Percentiles rank a stretch among this genome's conserved stretches.
Evolutionary conservation across 441 rosid species (phyloP).

Genomic region (Dalechampia spathulata): DNA sequence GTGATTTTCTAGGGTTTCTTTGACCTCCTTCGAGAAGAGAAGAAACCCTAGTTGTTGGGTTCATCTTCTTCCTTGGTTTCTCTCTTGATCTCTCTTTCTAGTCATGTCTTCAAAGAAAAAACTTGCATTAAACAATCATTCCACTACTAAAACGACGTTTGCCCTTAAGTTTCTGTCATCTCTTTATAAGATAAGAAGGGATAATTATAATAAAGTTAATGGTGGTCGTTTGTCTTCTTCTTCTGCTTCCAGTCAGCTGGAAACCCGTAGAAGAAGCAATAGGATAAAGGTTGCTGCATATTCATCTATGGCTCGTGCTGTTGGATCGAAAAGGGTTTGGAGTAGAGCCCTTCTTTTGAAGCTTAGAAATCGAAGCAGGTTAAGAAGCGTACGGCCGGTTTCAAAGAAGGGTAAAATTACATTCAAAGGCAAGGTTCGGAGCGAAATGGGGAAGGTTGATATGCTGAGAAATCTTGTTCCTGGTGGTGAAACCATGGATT

Average conservation of each 20-base stretch:
- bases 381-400: neutral
- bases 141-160: slow-evolving; percentile 9
- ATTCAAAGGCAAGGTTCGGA: neutral
- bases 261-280: neutral
- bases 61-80: neutral
- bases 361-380: slow-evolving; percentile 8
- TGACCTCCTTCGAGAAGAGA: too few species aligned
- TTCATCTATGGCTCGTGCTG: slow-evolving; percentile 17
- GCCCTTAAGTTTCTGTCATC: slow-evolving; percentile 14
- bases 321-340: slow-evolving; percentile 16
- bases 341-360: slow-evolving; percentile 18
- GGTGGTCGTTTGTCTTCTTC: too few species aligned
- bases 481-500: slow-evolving; percentile 43
- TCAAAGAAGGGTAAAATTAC: neutral
- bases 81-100: too few species aligned
- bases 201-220: too few species aligned
- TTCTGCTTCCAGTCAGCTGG: neutral
- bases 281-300: slow-evolving; percentile 17
- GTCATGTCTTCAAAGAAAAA: neutral
- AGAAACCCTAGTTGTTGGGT: too few species aligned
- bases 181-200: slow-evolving; percentile 2
- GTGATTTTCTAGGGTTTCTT: too few species aligned
- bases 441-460: slow-evolving; percentile 1
- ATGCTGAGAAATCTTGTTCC: slow-evolving; percentile 44
- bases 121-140: neutral